Conservation (phyloP, 176 grass and related monocot species). For the Dactylis glomerata region DNA sequence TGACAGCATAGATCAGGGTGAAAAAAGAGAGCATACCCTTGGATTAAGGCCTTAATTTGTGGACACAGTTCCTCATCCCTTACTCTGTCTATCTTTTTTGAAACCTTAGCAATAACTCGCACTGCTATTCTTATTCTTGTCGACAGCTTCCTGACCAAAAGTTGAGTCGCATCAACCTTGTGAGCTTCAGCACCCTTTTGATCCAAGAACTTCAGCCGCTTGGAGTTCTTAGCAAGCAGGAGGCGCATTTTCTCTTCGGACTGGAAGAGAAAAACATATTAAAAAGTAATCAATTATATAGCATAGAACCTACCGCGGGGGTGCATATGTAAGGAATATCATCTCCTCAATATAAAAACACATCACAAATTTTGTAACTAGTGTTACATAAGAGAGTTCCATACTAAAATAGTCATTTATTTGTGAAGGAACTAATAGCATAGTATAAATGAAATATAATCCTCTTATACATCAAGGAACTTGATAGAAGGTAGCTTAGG, state of each 20-base stretch:
- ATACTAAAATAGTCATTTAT: not conserved
- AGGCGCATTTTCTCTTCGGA: constrained; percentile 88
- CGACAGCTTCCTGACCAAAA: constrained; percentile 52
- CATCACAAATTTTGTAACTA: not conserved
- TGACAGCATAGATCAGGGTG: not conserved
- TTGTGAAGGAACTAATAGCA: not conserved
- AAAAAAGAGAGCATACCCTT: constrained; percentile 60
- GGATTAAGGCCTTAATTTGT: constrained; percentile 60
- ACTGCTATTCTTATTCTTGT: constrained; percentile 74
- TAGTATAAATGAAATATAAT: not conserved
- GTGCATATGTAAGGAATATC: not conserved
- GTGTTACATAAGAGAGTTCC: not conserved
- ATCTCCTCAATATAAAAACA: not conserved
- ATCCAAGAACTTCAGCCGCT: constrained; percentile 66
- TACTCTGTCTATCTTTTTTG: constrained; percentile 75
- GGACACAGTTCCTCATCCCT: constrained; percentile 88
- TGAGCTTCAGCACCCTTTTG: constrained; percentile 61
- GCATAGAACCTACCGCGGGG: not conserved
- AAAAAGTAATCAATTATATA: constrained; percentile 4
- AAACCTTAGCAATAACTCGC: constrained; percentile 61
- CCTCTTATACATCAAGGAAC: not conserved
- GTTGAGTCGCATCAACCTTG: constrained; percentile 68
- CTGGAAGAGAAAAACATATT: constrained; percentile 35
- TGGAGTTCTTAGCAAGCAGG: constrained; percentile 61
- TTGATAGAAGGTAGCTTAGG: not conserved